Evolutionary conservation across 495 filamentous ascomycete genomes (phyloP), one percentile per base, ranked within the genome.

Genomic region (Tuber melanosporum): DNA sequence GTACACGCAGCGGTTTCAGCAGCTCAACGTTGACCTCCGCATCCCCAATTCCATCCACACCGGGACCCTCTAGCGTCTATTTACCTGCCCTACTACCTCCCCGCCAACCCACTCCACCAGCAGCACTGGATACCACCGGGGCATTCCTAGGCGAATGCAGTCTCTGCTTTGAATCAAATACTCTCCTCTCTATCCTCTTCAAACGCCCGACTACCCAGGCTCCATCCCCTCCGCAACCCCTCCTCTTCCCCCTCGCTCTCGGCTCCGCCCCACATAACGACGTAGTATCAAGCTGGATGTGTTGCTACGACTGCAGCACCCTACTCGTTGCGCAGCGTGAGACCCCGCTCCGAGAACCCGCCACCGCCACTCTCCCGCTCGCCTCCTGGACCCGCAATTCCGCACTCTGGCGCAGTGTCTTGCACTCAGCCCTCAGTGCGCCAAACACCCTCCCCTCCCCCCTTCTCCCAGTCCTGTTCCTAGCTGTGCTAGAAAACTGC

Each of bases 81-180:
- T 66, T 66, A 22, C 41, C 17, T 41, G 74, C 20, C 71, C 12
- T 32, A 12, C 20, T n/a, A 49, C 74, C 44, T 8, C 10, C 14
- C 36, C 49, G n/a, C 9, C 57, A 46, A 26, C 52, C 45, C 14
- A 47, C 66, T 62, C 52, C 43, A 22, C 71, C 82, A 14, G 70
- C 83, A 70, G 49, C 81, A 3, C 73, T 57, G 5, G 73, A 74
- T 19, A 66, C 66, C 46, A 44, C 75, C 0, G 72, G 83, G 3
- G 71, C 79, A 22, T 86, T 77, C 76, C 79, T 72, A n/a, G 83
- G 83, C 3, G 82, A 77, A 41, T 86, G 85, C 52, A 69, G 72
- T 3, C 82, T 86, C 45, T 86, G 85, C 75, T 86, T 80, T 72
- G 85, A 85, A 70, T 82, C 84, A 26, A 66, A 85, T 8, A 71